Evolutionary conservation across 106 monocot species (phyloP).

Genomic region (Dendrobium officinale): DNA sequence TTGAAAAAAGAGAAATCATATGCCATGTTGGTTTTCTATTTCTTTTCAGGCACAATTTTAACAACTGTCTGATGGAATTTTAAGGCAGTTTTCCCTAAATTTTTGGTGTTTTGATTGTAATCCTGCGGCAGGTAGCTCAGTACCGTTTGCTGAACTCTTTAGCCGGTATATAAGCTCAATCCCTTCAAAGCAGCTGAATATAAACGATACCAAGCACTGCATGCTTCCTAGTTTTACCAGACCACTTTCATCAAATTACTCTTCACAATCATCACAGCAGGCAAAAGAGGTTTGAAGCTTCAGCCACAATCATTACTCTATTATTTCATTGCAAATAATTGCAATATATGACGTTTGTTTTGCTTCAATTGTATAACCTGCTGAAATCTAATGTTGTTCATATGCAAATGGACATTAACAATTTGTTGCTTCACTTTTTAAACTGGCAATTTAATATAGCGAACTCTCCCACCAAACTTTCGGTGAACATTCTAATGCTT

Average conservation of each 20-base stretch:
- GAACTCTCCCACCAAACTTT: background rate
- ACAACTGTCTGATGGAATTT: background rate
- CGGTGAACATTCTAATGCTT: background rate
- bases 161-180: conserved; percentile 20
- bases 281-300: conserved; percentile 36
- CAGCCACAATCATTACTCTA: background rate
- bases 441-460: background rate
- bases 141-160: conserved; percentile 4
- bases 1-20: background rate
- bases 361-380: background rate
- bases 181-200: conserved; percentile 2
- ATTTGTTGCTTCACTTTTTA: background rate
- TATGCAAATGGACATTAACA: background rate
- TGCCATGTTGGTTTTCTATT: background rate
- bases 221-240: conserved; percentile 25
- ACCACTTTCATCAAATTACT: conserved; percentile 35
- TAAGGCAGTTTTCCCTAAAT: background rate
- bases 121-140: conserved; percentile 10
- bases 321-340: background rate
- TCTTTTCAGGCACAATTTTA: background rate
- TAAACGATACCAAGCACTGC: conserved; percentile 1
- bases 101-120: background rate
- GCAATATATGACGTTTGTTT: background rate
- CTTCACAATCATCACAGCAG: conserved; percentile 29
- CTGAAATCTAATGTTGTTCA: background rate